Conservation (phyloP, 306 rosid genomes). For the Castanea sativa region DNA sequence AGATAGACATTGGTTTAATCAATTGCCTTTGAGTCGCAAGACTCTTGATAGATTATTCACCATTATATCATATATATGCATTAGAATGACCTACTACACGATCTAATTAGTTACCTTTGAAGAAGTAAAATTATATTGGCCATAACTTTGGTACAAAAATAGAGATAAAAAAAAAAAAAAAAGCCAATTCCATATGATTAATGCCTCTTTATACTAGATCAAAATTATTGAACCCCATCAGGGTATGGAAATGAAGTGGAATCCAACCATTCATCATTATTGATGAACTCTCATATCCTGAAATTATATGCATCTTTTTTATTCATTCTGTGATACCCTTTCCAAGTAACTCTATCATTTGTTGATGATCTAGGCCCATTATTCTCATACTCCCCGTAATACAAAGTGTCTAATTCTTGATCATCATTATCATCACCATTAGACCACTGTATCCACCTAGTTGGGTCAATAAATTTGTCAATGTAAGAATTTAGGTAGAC, state of each 20-base stretch:
- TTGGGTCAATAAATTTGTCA: constrained; percentile 51
- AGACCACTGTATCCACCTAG: constrained; percentile 64
- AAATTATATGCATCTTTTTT: constrained; percentile 55
- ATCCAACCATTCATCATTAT: constrained; percentile 59
- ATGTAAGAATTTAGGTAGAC: too few relatives aligned
- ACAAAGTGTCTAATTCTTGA: constrained; percentile 42
- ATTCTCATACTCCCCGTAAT: constrained; percentile 65
- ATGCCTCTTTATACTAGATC: background rate
- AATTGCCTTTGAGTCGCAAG: too few relatives aligned
- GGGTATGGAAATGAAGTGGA: constrained; percentile 76
- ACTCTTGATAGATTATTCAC: too few relatives aligned
- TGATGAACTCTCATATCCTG: constrained; percentile 50
- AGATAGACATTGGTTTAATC: too few relatives aligned
- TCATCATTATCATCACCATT: constrained; percentile 11
- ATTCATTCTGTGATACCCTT: constrained; percentile 55
- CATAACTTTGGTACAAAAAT: too few relatives aligned
- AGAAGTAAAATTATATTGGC: too few relatives aligned
- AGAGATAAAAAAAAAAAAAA: too few relatives aligned
- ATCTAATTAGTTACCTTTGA: too few relatives aligned
- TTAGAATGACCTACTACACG: too few relatives aligned
- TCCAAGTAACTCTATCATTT: constrained; percentile 49
- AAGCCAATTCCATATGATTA: too few relatives aligned
- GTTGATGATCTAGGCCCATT: constrained; percentile 65
- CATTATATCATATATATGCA: too few relatives aligned
- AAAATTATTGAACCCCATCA: too few relatives aligned